phyloP scores from a whole-genome alignment of 2,329 filamentous ascomycete genomes.

The Fusarium pseudograminearum region DNA sequence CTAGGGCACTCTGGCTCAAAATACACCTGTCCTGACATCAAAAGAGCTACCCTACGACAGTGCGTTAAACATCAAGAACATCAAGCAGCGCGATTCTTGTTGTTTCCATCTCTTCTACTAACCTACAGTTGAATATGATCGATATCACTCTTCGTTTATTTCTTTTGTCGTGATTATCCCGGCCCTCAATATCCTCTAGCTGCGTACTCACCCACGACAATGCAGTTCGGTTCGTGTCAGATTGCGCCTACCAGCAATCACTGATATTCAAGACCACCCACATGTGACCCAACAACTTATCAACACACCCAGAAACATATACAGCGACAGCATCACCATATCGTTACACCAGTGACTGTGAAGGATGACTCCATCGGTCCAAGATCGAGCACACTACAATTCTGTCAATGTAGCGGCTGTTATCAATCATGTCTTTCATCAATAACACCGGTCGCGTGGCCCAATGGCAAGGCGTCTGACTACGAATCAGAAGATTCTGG shows the following conservation, averaged over 20 bases:
- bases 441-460: constrained; percentile 28
- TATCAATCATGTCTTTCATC: neutral
- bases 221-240: too few relatives aligned
- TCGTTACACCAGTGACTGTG: neutral
- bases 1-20: neutral
- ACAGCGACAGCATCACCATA: neutral
- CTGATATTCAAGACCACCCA: neutral
- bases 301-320: neutral
- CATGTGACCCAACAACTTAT: neutral
- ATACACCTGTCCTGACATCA: neutral
- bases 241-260: neutral
- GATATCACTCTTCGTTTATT: neutral
- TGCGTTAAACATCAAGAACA: too few relatives aligned
- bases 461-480: constrained; percentile 40
- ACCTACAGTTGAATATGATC: neutral
- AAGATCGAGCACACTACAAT: neutral
- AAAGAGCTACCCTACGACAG: neutral
- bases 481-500: constrained; percentile 42
- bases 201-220: fast-evolving
- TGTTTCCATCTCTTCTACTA: neutral
- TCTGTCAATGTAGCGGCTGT: neutral
- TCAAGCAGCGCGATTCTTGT: too few relatives aligned
- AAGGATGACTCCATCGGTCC: neutral
- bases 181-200: neutral
- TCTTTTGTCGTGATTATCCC: neutral